Evolutionary conservation across 352 stramenopile genomes (phyloP), one percentile per base, ranked within the genome.

Genomic region (Pythium plurisporium): DNA sequence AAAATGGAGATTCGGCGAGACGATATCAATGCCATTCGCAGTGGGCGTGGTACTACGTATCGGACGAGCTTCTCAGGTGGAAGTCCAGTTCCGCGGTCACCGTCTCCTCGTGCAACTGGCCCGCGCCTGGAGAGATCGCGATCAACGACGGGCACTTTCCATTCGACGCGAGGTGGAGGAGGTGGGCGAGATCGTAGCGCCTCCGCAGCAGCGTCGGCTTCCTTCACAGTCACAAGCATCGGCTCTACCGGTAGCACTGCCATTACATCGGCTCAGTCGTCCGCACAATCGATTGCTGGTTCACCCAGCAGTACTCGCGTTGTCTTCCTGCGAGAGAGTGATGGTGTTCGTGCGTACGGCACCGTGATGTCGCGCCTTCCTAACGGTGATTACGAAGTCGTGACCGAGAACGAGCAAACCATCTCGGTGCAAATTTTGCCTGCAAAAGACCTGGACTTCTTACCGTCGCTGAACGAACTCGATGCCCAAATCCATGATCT

Each of bases 391-490:
- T 74, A 74, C 23, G 76, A 86, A 15, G 55, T 89, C 5, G 61
- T 91, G 27, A 76, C 73, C 4, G 76, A 87, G 52, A 77, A 73
- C 33, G 74, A 91, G 19, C 69, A 89, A 15, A 77, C 71, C 46
- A 82, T 89, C 50, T 68, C 71, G 0, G 69, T 87, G 2, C 67
- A 91, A 20, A 65, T 86, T 27, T 55, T 87, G 3, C 30, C 75
- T 0, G 34, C 67, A 3, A 54, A 76, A 20, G 56, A 73, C 38
- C 41, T 91, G 14, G 72, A 86, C 5, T 76, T 89, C 31, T 51
- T 91, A 31, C 79, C 82, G 23, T 91, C 76, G 0, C 54, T 79
- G 3, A 52, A 52, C 17, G 82, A 89, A 26, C 60, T 91, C 7
- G 65, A 79, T n/a, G 70, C 64, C 7, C 82, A 91, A 45, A 61